A percentile compares a stretch with the other conserved stretches of the same genome.
Conservation (phyloP, 2,329 filamentous ascomycete genomes). For the Tolypocladium tropicale region DNA sequence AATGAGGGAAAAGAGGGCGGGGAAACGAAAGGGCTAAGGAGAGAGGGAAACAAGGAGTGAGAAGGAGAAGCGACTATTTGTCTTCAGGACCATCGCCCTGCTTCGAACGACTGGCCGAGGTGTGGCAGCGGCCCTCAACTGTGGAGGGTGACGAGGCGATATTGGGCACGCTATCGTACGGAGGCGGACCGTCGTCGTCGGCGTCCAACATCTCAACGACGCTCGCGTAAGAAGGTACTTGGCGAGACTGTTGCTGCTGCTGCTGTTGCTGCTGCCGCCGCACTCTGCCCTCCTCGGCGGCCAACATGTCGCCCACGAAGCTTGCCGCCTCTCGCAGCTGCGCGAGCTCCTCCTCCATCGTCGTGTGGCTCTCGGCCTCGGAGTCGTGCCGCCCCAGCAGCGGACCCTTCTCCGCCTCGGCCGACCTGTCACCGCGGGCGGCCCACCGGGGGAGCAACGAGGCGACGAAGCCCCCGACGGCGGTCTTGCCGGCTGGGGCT, state of each 20-base stretch:
- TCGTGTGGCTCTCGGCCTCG: slow-evolving; percentile 3
- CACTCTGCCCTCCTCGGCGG: slow-evolving; percentile 28
- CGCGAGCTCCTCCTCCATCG: slow-evolving; percentile 38
- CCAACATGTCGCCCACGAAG: slow-evolving; percentile 34
- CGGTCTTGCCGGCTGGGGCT: slow-evolving; percentile 13
- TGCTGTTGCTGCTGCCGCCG: slow-evolving; percentile 4
- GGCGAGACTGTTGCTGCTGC: neutral
- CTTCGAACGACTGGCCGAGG: neutral
- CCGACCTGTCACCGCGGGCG: neutral
- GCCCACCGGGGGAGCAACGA: slow-evolving; percentile 17
- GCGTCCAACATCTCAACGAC: slow-evolving; percentile 15
- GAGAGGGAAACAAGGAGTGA: neutral
- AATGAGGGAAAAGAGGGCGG: no score
- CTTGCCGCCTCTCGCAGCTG: slow-evolving; percentile 35
- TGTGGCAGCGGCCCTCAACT: slow-evolving; percentile 28
- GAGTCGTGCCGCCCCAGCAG: neutral
- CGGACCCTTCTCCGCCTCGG: neutral
- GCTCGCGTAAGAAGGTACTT: neutral
- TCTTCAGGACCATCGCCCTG: neutral
- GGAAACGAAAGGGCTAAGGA: no score
- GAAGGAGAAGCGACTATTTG: neutral
- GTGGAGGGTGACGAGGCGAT: slow-evolving; percentile 20
- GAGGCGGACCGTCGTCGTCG: slow-evolving; percentile 29
- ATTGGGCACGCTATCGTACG: slow-evolving; percentile 25
- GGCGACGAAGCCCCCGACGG: slow-evolving; percentile 7